phyloP scores from a whole-genome alignment of 495 filamentous ascomycete genomes.

The Penicillium taxi region DNA sequence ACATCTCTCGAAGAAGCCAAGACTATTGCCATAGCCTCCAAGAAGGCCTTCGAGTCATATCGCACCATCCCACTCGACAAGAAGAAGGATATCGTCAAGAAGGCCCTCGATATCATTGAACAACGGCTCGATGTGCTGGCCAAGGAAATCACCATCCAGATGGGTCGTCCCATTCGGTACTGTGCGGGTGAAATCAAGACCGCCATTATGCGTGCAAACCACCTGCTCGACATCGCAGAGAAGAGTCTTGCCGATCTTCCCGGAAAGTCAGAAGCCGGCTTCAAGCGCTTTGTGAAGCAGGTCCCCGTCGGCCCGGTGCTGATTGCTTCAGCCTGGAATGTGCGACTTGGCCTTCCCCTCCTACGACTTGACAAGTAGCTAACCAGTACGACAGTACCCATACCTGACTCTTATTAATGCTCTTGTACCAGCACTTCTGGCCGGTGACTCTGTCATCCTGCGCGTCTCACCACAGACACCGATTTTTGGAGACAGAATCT shows the following conservation, averaged over 20 bases:
- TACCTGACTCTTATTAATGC: slow-evolving; percentile 90
- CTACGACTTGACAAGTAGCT: background rate
- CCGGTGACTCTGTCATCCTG: slow-evolving; percentile 82
- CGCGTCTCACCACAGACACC: slow-evolving; percentile 94
- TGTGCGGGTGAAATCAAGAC: slow-evolving; percentile 76
- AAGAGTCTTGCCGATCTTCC: slow-evolving; percentile 55
- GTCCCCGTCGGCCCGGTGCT: slow-evolving; percentile 77
- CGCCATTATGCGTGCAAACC: slow-evolving; percentile 71
- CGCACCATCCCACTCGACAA: slow-evolving; percentile 54
- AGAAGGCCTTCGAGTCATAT: slow-evolving; percentile 64
- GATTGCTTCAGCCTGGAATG: slow-evolving; percentile 91
- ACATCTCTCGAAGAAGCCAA: slow-evolving; percentile 60
- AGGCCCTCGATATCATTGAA: slow-evolving; percentile 61
- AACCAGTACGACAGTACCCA: slow-evolving; percentile 59
- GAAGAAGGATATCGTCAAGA: slow-evolving; percentile 68
- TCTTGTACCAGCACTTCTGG: slow-evolving; percentile 76
- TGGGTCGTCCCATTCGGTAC: slow-evolving; percentile 89
- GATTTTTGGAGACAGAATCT: slow-evolving; percentile 74
- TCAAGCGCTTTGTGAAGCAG: slow-evolving; percentile 81
- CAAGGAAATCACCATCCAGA: slow-evolving; percentile 79
- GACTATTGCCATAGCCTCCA: slow-evolving; percentile 55
- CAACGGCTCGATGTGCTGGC: slow-evolving; percentile 69
- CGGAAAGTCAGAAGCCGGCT: slow-evolving; percentile 76
- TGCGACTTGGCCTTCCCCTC: slow-evolving; percentile 32
- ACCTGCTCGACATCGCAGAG: slow-evolving; percentile 71